These are phyloP conservation scores for Pontederia crassipes DNA, from an alignment of 176 grass and related monocot species.

Conservation along the genomic window DNA sequence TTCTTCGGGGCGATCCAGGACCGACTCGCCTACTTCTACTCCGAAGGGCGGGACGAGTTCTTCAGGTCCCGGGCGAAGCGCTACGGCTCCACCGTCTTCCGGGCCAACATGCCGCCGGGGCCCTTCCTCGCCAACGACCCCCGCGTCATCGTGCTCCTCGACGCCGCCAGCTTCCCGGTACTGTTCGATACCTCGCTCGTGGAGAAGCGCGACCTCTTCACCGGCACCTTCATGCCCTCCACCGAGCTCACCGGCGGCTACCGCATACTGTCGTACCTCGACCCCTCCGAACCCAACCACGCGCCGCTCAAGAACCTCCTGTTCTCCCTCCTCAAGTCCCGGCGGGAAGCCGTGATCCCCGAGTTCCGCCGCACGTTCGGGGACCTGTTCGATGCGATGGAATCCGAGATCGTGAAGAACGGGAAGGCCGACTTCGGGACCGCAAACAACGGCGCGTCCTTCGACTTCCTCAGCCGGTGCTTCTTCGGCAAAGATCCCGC, in stretches of 20 bases:
- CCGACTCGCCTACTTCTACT: conserved; percentile 15
- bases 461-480: conserved; percentile 1
- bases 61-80: conserved; percentile 5
- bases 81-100: conserved; percentile 10
- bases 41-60: not conserved
- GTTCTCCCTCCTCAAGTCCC: conserved; percentile 5
- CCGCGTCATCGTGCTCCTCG: conserved; percentile 16
- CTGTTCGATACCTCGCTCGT: conserved; percentile 10
- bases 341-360: not conserved
- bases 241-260: conserved; percentile 5
- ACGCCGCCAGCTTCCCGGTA: conserved; percentile 11
- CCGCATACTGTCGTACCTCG: conserved; percentile 14
- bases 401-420: not conserved
- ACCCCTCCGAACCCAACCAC: conserved; percentile 12
- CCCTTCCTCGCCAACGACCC: conserved; percentile 9
- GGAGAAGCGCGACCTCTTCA: conserved; percentile 16
- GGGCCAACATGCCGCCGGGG: conserved; percentile 15
- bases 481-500: conserved; percentile 1
- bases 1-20: conserved; percentile 9
- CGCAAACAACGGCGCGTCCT: conserved; percentile 1
- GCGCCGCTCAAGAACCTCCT: conserved; percentile 7
- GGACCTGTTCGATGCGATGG: not conserved
- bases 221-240: conserved; percentile 15
- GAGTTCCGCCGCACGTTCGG: conserved; percentile 11
- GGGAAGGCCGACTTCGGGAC: conserved; percentile 1